Percentiles rank a stretch among this genome's conserved stretches.
phyloP scores from a whole-genome alignment of 768 basidiomycete genomes.

The Naganishia randhawae region DNA sequence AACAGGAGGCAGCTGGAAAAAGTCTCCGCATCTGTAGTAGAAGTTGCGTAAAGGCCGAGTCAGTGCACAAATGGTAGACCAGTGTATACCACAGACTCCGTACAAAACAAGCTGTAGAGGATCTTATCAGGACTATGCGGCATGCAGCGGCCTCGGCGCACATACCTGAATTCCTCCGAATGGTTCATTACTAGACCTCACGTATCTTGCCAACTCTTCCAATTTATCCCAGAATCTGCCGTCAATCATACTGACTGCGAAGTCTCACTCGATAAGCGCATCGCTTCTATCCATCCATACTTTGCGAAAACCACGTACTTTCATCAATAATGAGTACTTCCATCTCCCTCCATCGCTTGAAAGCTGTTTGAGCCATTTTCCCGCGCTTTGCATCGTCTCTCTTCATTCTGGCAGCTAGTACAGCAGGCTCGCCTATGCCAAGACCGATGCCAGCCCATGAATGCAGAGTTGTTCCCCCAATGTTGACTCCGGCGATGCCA shows the following conservation, averaged over 20 bases:
- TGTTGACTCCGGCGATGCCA: conserved; percentile 27
- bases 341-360: conserved; percentile 26
- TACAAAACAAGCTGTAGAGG: conserved; percentile 19
- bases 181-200: neutral
- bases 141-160: neutral
- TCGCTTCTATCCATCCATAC: neutral
- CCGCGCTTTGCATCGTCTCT: conserved; percentile 12
- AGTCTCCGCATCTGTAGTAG: conserved; percentile 17
- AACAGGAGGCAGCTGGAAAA: conserved; percentile 30
- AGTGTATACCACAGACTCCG: neutral
- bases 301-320: conserved; percentile 3
- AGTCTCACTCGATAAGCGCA: neutral
- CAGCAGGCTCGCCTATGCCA: neutral
- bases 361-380: conserved; percentile 10
- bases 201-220: conserved; percentile 9
- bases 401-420: conserved; percentile 4
- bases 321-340: conserved; percentile 29
- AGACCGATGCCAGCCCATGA: conserved; percentile 27
- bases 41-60: neutral
- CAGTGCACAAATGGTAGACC: neutral
- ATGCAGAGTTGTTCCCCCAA: conserved; percentile 25
- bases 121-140: neutral
- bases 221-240: conserved; percentile 30
- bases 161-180: conserved; percentile 28
- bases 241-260: conserved; percentile 29